Base-by-base conservation (phyloP, 306 rosid species). In the Castanea crenata region DNA sequence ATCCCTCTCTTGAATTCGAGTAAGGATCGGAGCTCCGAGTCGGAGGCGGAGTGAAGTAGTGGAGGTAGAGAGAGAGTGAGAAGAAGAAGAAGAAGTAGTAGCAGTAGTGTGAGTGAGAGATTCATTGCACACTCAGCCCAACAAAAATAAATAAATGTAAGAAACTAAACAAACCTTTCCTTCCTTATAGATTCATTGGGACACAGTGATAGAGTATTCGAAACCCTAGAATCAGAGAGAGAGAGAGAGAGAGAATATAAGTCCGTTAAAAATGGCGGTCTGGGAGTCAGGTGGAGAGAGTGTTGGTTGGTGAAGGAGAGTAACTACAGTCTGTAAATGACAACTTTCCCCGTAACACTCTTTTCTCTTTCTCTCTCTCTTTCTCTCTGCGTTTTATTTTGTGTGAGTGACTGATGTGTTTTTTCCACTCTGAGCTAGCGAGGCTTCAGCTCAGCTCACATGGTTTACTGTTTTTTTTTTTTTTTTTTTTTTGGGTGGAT, bases 1-100 rank as follows among this genome's bases (percentile, higher is more conserved):
- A 95, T 92, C 65, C 97, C 99, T 76, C 91, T 95, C 82, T 87
- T 92, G 90, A 95, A 95, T 74, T 95, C 98, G 23, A 91, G 85
- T 0, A 95, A 83, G 55, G 92, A 90, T 89, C 91, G 97, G 86
- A 95, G 92, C 85, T 95, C 99, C 23, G 85, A 77, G 2, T 55
- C 83, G 1, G 94, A 86, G 51, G 84, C 84, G 0, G 82, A 77
- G 56, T 49, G 4, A 80, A 54, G 80, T 27, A 46, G 41, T 74
- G 6, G 46, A 64, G 56, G 73, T 32, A 55, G 35, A 74, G 55
- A 78, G 44, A 70, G 58, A 67, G 29, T 31, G 41, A 34, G 89
- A 16, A 72, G 78, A 73, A 18, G 70, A 6, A 76, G 89, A 16
- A 72, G 78, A 73, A 18, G 70, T 5, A 76, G 75, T 15, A 44